Evolutionary conservation across 139 green algal species (phyloP).

Genomic region (Asterochloris sp.): DNA sequence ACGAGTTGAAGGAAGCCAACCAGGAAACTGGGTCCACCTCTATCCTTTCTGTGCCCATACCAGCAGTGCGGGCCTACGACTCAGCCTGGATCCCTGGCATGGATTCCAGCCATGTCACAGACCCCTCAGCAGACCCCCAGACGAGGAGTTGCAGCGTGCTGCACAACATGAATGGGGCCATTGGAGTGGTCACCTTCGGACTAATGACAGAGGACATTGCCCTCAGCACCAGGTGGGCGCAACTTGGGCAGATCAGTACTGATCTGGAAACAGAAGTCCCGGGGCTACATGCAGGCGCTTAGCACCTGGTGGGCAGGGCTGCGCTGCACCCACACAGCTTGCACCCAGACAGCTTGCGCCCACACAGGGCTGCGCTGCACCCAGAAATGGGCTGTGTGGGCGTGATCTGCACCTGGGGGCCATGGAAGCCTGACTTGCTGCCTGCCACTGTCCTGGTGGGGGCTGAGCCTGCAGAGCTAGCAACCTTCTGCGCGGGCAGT

Average conservation of each 20-base stretch:
- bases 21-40: not conserved
- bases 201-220: conserved; percentile 2
- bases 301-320: not conserved
- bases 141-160: not conserved
- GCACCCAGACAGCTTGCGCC: not conserved
- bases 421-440: no score
- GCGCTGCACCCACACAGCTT: not conserved
- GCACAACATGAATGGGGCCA: conserved; percentile 8
- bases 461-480: not conserved
- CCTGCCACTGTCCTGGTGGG: no score
- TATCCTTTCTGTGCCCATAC: conserved; percentile 7
- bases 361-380: not conserved
- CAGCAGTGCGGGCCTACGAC: conserved; percentile 6
- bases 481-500: not conserved
- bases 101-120: not conserved
- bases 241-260: no score
- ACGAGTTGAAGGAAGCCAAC: conserved; percentile 7
- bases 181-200: conserved; percentile 5
- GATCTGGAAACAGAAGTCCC: not conserved
- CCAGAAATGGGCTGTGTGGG: not conserved
- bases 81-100: not conserved
- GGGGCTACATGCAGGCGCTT: not conserved
- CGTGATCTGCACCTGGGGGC: not conserved
- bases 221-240: not conserved
- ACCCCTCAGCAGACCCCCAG: not conserved